These are phyloP conservation scores for Elsinoe australis DNA, from an alignment of 2,329 filamentous ascomycete genomes.

Conservation along the genomic window DNA sequence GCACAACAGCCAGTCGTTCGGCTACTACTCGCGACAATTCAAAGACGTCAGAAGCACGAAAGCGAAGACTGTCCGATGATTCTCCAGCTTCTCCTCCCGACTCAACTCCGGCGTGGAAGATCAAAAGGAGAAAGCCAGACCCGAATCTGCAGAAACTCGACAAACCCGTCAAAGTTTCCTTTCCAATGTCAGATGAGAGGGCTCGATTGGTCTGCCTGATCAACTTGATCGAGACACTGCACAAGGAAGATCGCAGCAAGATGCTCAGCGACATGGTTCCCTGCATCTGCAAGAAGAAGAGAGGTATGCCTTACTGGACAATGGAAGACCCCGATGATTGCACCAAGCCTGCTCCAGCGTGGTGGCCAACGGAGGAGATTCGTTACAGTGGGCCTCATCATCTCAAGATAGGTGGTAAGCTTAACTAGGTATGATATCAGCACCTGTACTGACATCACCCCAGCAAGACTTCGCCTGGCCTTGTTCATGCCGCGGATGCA, in stretches of 20 bases:
- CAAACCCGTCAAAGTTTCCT: neutral
- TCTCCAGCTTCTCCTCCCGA: too few species aligned
- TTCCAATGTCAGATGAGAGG: neutral
- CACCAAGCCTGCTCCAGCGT: neutral
- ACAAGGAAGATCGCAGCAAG: too few species aligned
- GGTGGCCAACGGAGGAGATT: neutral
- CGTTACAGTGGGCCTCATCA: conserved; percentile 56
- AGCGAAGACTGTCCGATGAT: too few species aligned
- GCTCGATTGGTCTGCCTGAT: neutral
- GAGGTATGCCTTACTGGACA: neutral
- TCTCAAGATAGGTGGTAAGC: conserved; percentile 57
- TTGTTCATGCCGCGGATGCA: conserved; percentile 17
- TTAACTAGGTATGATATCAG: neutral
- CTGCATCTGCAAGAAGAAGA: neutral
- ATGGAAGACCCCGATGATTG: neutral
- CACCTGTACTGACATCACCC: conserved; percentile 17
- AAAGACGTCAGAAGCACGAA: too few species aligned
- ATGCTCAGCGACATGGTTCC: neutral
- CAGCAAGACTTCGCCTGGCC: conserved; percentile 17
- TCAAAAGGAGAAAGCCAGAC: neutral
- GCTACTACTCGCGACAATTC: too few species aligned
- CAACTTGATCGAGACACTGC: too few species aligned
- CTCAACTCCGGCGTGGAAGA: too few species aligned
- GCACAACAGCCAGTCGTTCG: too few species aligned
- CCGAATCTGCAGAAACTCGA: neutral